Evolutionary conservation across 2,329 filamentous ascomycete genomes (phyloP).

Genomic region (Leptodontidium sp.): DNA sequence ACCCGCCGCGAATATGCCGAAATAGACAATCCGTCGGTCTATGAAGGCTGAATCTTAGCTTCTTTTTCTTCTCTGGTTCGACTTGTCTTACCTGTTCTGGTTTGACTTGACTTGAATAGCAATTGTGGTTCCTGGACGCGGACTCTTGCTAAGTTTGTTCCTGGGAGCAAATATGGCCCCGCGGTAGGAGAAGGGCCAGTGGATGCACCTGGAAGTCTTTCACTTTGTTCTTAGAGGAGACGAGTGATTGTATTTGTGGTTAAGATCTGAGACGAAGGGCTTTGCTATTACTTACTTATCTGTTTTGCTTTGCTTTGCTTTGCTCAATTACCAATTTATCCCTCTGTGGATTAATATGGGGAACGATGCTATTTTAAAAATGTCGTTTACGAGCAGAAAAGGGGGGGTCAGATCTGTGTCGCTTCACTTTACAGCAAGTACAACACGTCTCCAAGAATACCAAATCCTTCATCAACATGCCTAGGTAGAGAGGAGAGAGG

Average conservation of each 20-base stretch:
- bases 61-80: background rate
- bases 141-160: background rate
- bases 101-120: background rate
- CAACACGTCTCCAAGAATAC: no score
- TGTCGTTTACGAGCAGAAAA: background rate
- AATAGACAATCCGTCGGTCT: background rate
- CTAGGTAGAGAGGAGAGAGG: no score
- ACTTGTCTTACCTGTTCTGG: no score
- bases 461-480: background rate
- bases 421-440: background rate
- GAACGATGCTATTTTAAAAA: conserved; percentile 13
- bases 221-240: no score
- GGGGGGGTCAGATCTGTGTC: background rate
- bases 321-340: no score
- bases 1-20: conserved; percentile 4
- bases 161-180: background rate
- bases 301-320: background rate
- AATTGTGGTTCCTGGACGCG: background rate
- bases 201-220: no score
- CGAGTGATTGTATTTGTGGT: no score
- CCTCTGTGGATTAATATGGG: no score
- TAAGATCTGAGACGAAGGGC: no score
- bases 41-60: conserved; percentile 2
- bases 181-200: background rate
- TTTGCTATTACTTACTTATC: no score